Evolutionary conservation across 352 stramenopile species (phyloP).

Genomic region (Aphanomyces cochlioides): DNA sequence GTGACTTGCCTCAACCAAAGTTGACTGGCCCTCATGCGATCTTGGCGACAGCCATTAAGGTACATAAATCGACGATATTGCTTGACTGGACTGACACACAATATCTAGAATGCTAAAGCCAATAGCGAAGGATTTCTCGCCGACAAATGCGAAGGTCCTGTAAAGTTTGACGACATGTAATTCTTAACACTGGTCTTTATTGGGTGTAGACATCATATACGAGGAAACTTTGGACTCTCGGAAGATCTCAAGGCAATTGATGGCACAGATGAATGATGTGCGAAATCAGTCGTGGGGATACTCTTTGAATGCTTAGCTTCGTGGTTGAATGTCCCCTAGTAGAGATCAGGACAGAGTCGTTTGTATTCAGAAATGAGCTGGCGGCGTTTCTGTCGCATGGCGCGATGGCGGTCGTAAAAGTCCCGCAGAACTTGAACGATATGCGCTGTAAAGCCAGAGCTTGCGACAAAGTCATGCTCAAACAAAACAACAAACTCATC

Average conservation of each 20-base stretch:
- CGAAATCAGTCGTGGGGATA: too few relatives aligned
- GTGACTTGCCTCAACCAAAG: constrained; percentile 62
- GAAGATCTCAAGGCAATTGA: too few relatives aligned
- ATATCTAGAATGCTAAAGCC: constrained; percentile 59
- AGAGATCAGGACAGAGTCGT: not conserved
- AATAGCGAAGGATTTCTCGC: constrained; percentile 78
- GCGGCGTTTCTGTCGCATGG: not conserved
- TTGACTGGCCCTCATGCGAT: constrained; percentile 58
- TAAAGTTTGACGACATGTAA: constrained; percentile 56
- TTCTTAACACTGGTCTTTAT: not conserved
- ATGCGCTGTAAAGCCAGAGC: not conserved
- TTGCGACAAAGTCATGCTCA: constrained; percentile 7
- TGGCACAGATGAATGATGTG: too few relatives aligned
- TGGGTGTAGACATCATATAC: too few relatives aligned
- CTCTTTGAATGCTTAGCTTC: too few relatives aligned
- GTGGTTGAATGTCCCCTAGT: too few relatives aligned
- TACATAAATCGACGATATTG: constrained; percentile 26
- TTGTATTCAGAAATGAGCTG: constrained; percentile 17
- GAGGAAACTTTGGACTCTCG: too few relatives aligned
- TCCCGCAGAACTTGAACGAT: not conserved
- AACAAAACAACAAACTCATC: constrained; percentile 15
- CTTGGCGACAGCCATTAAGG: constrained; percentile 73
- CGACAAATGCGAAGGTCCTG: constrained; percentile 74
- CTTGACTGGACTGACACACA: not conserved
- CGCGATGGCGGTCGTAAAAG: constrained; percentile 6